phyloP scores from a whole-genome alignment of 2,329 filamentous ascomycete species.

The Tolypocladium cylindrosporum region DNA sequence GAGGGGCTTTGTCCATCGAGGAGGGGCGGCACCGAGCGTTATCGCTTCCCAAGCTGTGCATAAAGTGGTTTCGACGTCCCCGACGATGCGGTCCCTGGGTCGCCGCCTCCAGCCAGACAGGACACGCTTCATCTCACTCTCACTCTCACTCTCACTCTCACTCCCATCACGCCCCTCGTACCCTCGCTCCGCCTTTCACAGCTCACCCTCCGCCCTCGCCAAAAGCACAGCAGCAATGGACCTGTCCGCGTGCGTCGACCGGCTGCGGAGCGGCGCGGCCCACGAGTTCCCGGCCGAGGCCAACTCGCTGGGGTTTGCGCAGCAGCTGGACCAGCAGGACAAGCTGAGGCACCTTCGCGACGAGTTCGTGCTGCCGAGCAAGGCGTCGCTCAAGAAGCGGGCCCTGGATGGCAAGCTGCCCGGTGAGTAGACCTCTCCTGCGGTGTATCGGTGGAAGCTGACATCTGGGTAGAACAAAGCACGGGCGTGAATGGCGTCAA shows the following conservation, averaged over 20 bases:
- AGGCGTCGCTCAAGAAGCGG: conserved; percentile 56
- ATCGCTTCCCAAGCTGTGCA: not conserved
- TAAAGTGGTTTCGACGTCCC: not conserved
- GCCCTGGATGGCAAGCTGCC: conserved; percentile 37
- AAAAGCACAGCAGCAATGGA: conserved; percentile 19
- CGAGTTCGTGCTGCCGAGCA: conserved; percentile 71
- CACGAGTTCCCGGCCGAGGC: conserved; percentile 38
- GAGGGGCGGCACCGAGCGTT: not conserved
- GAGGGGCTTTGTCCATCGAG: not conserved
- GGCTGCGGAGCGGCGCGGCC: conserved; percentile 28
- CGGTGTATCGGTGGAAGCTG: not conserved
- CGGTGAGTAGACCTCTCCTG: conserved; percentile 18
- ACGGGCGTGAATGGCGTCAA: conserved; percentile 7
- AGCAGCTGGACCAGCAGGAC: conserved; percentile 48
- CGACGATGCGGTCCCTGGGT: not conserved
- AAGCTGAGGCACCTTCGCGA: conserved; percentile 49
- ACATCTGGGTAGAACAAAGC: not conserved
- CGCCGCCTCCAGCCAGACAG: not conserved
- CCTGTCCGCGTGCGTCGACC: conserved; percentile 25
- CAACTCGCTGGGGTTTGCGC: conserved; percentile 36
- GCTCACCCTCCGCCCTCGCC: not conserved
- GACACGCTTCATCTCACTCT: not conserved
- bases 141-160: not conserved
- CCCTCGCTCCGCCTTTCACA: not conserved
- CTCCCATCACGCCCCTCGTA: not conserved